Conservation (phyloP, 1,284 basidiomycete species). For the Melampsora americana region DNA sequence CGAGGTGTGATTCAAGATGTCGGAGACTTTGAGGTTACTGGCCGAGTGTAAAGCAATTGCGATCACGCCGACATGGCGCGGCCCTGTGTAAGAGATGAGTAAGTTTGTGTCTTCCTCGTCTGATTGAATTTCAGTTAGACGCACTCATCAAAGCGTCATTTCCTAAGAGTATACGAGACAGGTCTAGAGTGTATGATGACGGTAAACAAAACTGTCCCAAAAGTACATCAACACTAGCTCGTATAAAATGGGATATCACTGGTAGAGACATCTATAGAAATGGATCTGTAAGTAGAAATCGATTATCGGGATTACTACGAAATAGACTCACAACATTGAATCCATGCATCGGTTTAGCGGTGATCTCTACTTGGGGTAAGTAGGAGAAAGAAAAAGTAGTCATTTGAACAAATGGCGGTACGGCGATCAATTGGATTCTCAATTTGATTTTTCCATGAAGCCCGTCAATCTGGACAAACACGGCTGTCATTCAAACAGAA, state of each 20-base stretch:
- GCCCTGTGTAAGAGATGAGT: background rate
- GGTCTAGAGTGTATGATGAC: background rate
- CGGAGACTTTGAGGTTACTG: constrained; percentile 6
- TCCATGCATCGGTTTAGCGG: background rate
- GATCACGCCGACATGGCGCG: background rate
- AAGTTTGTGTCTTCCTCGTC: background rate
- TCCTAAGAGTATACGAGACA: background rate
- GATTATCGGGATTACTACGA: background rate
- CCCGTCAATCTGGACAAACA: constrained; percentile 1
- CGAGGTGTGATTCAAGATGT: background rate
- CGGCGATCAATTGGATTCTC: background rate
- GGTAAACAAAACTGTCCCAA: constrained; percentile 1
- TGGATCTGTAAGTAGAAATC: background rate
- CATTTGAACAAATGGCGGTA: constrained; percentile 3
- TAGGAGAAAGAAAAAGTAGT: constrained; percentile 4
- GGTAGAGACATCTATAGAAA: background rate
- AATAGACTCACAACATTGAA: background rate
- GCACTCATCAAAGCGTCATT: constrained; percentile 7
- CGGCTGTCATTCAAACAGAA: background rate
- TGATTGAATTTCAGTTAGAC: background rate
- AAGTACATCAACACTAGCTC: background rate
- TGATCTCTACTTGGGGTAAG: constrained; percentile 3
- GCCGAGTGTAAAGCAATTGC: constrained; percentile 7
- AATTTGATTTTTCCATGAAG: constrained; percentile 6
- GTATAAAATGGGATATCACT: constrained; percentile 1